Evolutionary conservation across 2,329 filamentous ascomycete genomes (phyloP).

Genomic region (Curvularia sp.): DNA sequence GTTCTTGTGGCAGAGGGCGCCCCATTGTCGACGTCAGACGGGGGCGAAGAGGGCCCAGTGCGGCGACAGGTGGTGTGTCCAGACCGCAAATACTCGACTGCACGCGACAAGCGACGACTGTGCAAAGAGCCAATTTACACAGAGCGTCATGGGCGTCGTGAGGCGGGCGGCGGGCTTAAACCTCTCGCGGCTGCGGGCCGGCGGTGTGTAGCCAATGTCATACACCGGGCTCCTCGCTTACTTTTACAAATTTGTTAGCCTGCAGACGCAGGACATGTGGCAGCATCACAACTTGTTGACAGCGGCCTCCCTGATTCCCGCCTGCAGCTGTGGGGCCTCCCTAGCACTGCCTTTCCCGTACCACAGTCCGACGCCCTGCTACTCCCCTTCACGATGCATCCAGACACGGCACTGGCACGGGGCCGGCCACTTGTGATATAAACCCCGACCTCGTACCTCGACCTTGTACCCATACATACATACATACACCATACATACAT

Average conservation of each 20-base stretch:
- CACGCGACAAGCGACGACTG: slow-evolving; percentile 32
- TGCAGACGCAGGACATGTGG: slow-evolving; percentile 53
- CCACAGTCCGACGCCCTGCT: slow-evolving; percentile 42
- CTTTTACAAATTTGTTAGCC: slow-evolving; percentile 41
- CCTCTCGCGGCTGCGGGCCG: slow-evolving; percentile 42
- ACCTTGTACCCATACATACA: slow-evolving; percentile 6
- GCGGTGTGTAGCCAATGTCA: slow-evolving; percentile 39
- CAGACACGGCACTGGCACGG: slow-evolving; percentile 33
- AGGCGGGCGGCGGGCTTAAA: slow-evolving; percentile 39
- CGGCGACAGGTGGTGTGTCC: slow-evolving; percentile 37
- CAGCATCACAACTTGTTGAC: slow-evolving; percentile 47
- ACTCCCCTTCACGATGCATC: slow-evolving; percentile 34
- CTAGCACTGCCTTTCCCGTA: slow-evolving; percentile 43
- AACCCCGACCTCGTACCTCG: slow-evolving; percentile 38
- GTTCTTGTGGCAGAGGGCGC: slow-evolving; percentile 6
- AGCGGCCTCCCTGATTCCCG: slow-evolving; percentile 47
- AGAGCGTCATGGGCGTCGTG: slow-evolving; percentile 33
- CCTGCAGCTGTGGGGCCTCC: slow-evolving; percentile 47
- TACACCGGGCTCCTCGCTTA: slow-evolving; percentile 36
- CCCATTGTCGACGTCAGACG: slow-evolving; percentile 30
- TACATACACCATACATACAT: not conserved
- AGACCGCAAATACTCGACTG: slow-evolving; percentile 36
- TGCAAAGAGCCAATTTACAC: slow-evolving; percentile 25
- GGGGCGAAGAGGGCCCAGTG: slow-evolving; percentile 32
- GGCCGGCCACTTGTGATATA: slow-evolving; percentile 38